Conservation (phyloP, 306 rosid species). For the Malus asiatica region DNA sequence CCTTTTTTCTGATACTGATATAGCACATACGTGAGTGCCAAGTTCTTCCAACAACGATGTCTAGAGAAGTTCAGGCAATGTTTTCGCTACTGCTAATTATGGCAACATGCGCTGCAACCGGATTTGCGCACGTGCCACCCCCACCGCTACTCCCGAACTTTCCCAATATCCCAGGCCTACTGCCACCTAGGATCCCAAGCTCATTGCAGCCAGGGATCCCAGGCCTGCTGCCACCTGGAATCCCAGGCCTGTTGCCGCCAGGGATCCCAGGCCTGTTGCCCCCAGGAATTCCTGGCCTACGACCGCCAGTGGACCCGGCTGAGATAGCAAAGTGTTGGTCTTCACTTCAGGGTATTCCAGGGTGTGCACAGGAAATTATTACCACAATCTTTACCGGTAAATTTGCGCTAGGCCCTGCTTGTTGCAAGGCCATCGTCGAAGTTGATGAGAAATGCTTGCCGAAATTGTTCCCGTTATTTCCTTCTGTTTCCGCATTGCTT, state of each 20-base stretch:
- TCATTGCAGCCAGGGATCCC: not conserved
- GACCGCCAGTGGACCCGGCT: not conserved
- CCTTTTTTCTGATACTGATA: not conserved
- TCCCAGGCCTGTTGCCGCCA: not conserved
- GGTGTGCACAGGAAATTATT: not conserved
- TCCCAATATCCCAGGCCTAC: not conserved
- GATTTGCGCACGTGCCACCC: not conserved
- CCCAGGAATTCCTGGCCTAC: not conserved
- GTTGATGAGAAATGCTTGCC: slow-evolving; percentile 5
- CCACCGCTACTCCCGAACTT: not conserved
- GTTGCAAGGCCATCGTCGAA: slow-evolving; percentile 9
- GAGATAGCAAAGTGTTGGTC: slow-evolving; percentile 4
- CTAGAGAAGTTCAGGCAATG: not conserved
- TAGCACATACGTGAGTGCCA: not conserved
- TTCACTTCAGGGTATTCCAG: not conserved
- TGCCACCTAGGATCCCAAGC: not conserved
- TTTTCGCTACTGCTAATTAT: not conserved
- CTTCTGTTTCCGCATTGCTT: slow-evolving; percentile 1
- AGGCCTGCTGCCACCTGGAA: too few species aligned
- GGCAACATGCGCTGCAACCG: not conserved
- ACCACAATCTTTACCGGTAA: not conserved
- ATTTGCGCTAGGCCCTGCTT: not conserved
- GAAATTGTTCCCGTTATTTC: slow-evolving; percentile 12
- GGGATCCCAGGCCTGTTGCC: not conserved
- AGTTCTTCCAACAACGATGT: not conserved